Base-by-base conservation (phyloP, 75 land plant genomes). In the Cryptomeria japonica region DNA sequence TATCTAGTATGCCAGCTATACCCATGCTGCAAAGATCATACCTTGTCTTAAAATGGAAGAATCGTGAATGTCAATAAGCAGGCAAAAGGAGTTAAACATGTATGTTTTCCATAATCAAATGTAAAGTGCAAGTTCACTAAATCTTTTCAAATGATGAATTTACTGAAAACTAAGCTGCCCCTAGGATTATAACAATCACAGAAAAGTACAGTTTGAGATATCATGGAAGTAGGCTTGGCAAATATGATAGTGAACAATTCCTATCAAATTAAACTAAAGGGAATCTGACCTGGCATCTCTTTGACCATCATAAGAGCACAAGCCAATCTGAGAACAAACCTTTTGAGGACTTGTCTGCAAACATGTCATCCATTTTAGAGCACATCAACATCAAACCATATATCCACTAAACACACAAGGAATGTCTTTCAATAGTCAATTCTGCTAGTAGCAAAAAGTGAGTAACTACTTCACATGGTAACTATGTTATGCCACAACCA, bases 1-100 rank as follows among this genome's bases (percentile, higher is more conserved):
- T 95, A 28, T 93, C 97, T 42, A 93, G 92, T 32, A 93, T 95
- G 84, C 89, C 90, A 37, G 91, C 91, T 87, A 94, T 94, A 8
- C 87, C 91, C 42, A 79, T 53, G 84, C 92, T 90, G 91, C 84
- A 85, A 3, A 47, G 39, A 22, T 1, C 88, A 86, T 75, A 12
- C 22, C 83, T n/a, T 51, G 4, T 49, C 46, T 49, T 49, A 87
- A 22, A 34, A 39, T 86, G 15, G 12, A 49, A 22, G 16, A 86
- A 64, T 25, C 9, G 36, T 36, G 42, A 41, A 85, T 39, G n/a
- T n/a, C n/a, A 87, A 39, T 32, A 51, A 42, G 32, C 1, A 75
- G 34, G 13, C 38, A 75, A 32, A 75, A 34, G 70, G 70, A 28
- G n/a, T 64, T 0, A 25, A 58, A 64, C 25, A 28, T 64, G 70